These are phyloP conservation scores for Aspergillus fischeri DNA, from an alignment of 2,329 filamentous ascomycete genomes.

Conservation along the genomic window DNA sequence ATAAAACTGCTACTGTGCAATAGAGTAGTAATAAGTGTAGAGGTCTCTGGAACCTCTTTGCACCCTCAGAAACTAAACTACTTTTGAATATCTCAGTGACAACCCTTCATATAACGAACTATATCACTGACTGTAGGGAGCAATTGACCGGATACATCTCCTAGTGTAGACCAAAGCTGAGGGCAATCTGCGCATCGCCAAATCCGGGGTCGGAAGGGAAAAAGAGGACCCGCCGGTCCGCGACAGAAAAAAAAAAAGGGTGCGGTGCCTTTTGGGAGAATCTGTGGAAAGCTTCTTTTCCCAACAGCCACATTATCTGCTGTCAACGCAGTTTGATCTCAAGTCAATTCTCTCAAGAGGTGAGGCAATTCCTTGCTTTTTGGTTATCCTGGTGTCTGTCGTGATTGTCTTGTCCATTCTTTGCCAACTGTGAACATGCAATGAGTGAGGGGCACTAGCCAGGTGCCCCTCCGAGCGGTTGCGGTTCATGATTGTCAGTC, in stretches of 20 bases:
- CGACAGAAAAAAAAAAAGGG: slow-evolving; percentile 11
- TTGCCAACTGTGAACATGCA: not conserved
- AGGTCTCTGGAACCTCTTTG: not conserved
- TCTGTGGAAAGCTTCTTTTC: not conserved
- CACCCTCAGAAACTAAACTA: not conserved
- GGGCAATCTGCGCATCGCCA: slow-evolving; percentile 1
- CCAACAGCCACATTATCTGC: not conserved
- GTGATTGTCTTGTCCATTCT: not conserved
- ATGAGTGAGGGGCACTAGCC: slow-evolving; percentile 8
- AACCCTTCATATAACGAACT: not conserved
- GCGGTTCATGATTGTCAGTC: not conserved
- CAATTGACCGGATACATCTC: not conserved
- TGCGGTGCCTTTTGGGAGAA: not conserved
- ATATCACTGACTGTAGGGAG: not conserved
- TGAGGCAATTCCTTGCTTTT: slow-evolving; percentile 8
- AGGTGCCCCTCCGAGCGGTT: slow-evolving; percentile 2
- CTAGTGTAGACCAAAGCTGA: not conserved
- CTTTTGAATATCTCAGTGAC: not conserved
- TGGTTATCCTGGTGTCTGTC: not conserved
- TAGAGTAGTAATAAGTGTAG: not conserved
- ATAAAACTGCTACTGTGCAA: not conserved
- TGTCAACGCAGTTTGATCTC: slow-evolving; percentile 12
- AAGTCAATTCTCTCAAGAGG: slow-evolving; percentile 14
- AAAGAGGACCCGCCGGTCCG: slow-evolving; percentile 17
- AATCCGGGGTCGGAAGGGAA: slow-evolving; percentile 18